Evolutionary conservation across 306 rosid species (phyloP).

Genomic region (Prunus dulcis): DNA sequence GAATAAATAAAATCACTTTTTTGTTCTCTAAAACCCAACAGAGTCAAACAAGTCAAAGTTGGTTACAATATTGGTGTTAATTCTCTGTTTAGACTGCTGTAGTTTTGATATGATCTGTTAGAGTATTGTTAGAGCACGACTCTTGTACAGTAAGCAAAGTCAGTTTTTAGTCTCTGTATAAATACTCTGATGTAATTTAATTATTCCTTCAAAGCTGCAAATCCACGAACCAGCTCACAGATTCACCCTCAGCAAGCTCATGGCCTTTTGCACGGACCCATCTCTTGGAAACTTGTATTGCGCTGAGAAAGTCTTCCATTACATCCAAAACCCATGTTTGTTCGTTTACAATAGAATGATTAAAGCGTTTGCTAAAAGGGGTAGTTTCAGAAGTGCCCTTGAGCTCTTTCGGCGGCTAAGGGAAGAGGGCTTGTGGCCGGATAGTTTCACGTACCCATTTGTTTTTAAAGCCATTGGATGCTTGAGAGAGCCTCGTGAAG

Average conservation of each 20-base stretch:
- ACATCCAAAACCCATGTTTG: constrained; percentile 40
- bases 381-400: constrained; percentile 35
- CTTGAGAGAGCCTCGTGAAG: constrained; percentile 38
- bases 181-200: no score
- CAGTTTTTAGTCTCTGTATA: no score
- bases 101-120: no score
- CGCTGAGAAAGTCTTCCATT: constrained; percentile 40
- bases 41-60: no score
- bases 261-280: constrained; percentile 43
- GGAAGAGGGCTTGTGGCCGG: constrained; percentile 48
- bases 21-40: no score
- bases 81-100: no score
- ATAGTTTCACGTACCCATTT: constrained; percentile 74
- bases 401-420: constrained; percentile 45
- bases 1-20: no score
- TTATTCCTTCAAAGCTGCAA: constrained; percentile 49
- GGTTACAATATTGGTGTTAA: no score
- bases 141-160: no score
- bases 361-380: constrained; percentile 39
- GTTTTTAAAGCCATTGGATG: constrained; percentile 61
- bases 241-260: constrained; percentile 47
- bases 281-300: constrained; percentile 41
- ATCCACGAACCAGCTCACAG: constrained; percentile 47
- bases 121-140: no score
- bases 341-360: constrained; percentile 56